A percentile compares a stretch with the other conserved stretches of the same genome.
These are phyloP conservation scores for Phytopythium litorale DNA, from an alignment of 352 stramenopile genomes.

Conservation along the genomic window DNA sequence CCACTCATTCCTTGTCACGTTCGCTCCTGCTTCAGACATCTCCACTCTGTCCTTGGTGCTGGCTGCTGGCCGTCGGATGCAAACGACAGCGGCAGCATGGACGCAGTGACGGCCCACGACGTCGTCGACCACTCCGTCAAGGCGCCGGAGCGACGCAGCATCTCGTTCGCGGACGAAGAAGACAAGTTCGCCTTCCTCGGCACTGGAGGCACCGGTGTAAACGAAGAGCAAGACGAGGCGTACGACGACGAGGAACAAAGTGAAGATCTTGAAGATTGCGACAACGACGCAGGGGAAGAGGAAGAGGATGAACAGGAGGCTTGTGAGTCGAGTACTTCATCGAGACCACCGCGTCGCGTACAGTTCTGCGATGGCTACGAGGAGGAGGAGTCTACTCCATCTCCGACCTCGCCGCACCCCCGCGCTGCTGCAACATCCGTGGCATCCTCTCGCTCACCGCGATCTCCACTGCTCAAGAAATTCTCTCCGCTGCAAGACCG, in stretches of 20 bases:
- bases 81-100: conserved; percentile 3
- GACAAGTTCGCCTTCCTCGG: background rate
- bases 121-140: background rate
- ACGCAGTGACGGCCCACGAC: background rate
- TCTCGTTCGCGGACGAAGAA: conserved; percentile 3
- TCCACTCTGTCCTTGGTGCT: background rate
- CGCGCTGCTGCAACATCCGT: conserved; percentile 2
- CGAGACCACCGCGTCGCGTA: background rate
- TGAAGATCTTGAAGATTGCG: background rate
- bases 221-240: background rate
- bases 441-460: conserved; percentile 6
- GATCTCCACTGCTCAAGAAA: conserved; percentile 54
- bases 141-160: background rate
- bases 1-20: background rate
- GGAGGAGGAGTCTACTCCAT: background rate
- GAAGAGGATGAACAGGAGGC: background rate
- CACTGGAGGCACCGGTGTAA: background rate
- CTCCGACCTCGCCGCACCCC: conserved; percentile 3
- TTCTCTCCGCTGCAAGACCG: conserved; percentile 54
- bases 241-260: background rate
- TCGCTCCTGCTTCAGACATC: background rate
- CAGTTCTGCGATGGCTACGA: conserved; percentile 6
- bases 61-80: background rate
- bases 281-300: background rate
- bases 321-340: background rate